phyloP scores from a whole-genome alignment of 768 basidiomycete genomes.

The Naematelia encephala region DNA sequence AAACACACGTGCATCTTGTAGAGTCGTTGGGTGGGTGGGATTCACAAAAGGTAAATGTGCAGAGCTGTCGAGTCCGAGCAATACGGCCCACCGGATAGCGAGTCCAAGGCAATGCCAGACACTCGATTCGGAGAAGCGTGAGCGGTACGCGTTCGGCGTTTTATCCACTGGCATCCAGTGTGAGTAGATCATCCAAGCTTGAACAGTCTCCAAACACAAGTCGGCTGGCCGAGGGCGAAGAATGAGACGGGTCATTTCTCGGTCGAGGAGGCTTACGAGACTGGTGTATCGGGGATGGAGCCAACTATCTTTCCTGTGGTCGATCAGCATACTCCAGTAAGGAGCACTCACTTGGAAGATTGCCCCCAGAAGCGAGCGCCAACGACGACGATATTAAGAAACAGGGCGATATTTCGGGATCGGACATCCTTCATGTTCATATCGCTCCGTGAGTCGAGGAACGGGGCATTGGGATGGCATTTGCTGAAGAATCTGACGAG shows the following conservation, averaged over 20 bases:
- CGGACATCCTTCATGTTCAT: constrained; percentile 4
- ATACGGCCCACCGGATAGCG: constrained; percentile 18
- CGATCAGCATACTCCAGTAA: neutral
- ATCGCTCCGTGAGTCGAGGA: constrained; percentile 12
- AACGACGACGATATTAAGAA: constrained; percentile 12
- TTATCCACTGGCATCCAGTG: constrained; percentile 25
- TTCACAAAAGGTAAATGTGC: constrained; percentile 9
- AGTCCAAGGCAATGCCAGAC: constrained; percentile 20
- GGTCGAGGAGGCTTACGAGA: constrained; percentile 11
- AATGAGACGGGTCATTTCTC: constrained; percentile 13
- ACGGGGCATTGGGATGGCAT: constrained; percentile 19
- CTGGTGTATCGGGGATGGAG: constrained; percentile 16
- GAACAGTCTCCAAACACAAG: constrained; percentile 14
- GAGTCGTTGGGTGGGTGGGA: neutral
- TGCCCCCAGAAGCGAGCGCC: constrained; percentile 20
- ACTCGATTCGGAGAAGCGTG: constrained; percentile 14
- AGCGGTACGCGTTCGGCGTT: neutral
- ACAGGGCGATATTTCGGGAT: constrained; percentile 6
- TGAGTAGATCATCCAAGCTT: constrained; percentile 18
- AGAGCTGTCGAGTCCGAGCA: constrained; percentile 14
- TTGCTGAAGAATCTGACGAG: constrained; percentile 14
- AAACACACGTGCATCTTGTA: constrained; percentile 4
- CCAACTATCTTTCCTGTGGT: constrained; percentile 12
- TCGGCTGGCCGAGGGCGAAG: constrained; percentile 15
- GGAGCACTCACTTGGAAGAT: constrained; percentile 8